These are phyloP conservation scores for Penicillium herquei DNA, from an alignment of 495 filamentous ascomycete genomes.

Conservation along the genomic window DNA sequence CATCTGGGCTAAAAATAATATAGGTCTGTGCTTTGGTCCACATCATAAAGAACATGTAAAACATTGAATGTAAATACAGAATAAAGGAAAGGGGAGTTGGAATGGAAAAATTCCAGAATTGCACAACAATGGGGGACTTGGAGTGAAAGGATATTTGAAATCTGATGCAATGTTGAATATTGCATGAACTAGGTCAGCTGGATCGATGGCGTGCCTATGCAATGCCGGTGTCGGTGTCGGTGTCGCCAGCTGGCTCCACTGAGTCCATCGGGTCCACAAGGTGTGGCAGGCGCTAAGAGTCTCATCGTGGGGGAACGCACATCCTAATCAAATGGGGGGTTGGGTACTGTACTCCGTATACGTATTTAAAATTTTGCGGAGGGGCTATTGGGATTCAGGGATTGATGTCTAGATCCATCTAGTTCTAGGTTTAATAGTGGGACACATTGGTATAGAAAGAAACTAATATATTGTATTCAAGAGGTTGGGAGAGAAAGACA, in stretches of 20 bases:
- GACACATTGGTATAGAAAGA: background rate
- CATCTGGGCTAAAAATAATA: constrained; percentile 20
- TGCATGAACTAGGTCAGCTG: too few relatives aligned
- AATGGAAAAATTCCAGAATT: too few relatives aligned
- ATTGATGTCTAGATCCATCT: background rate
- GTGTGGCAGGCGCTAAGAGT: constrained; percentile 17
- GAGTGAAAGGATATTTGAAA: too few relatives aligned
- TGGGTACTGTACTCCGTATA: constrained; percentile 5
- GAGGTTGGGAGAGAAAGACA: background rate
- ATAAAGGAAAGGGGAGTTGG: too few relatives aligned
- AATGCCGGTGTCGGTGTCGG: background rate
- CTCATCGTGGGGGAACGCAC: constrained; percentile 27
- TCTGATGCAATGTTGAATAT: too few relatives aligned
- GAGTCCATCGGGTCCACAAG: constrained; percentile 7
- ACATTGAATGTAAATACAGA: too few relatives aligned
- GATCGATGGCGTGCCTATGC: background rate
- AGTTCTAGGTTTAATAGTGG: background rate
- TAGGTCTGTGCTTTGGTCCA: background rate
- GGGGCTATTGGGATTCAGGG: background rate
- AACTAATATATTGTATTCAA: background rate
- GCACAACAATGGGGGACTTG: too few relatives aligned
- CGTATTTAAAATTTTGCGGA: constrained; percentile 6
- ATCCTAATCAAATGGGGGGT: constrained; percentile 28
- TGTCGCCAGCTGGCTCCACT: constrained; percentile 18
- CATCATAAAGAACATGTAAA: too few relatives aligned